Evolutionary conservation across 2,329 filamentous ascomycete species (phyloP).

Genomic region (Neurospora sp.): DNA sequence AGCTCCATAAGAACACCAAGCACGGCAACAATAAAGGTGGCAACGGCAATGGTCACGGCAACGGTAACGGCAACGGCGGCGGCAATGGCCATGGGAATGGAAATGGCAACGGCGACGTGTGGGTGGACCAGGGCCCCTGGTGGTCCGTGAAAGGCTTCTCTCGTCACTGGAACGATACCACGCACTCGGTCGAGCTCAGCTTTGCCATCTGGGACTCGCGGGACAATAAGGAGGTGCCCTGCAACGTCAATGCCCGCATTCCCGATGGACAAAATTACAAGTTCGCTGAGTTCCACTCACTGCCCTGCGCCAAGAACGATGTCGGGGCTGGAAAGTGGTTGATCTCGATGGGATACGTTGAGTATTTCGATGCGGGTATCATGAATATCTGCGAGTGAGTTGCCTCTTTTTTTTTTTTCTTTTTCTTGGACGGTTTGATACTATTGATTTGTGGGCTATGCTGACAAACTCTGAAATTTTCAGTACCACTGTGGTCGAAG

Average conservation of each 20-base stretch:
- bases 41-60: not conserved
- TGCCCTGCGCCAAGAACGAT: not conserved
- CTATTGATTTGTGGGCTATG: not conserved
- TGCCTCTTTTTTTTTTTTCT: not conserved
- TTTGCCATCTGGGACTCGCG: conserved; percentile 7
- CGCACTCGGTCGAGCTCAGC: not conserved
- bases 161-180: not conserved
- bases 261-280: not conserved
- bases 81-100: not conserved
- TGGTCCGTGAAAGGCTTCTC: not conserved
- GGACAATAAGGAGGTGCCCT: not conserved
- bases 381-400: not conserved
- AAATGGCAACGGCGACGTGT: not conserved
- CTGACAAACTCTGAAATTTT: not conserved
- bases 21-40: not conserved
- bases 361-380: not conserved
- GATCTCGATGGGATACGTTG: not conserved
- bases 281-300: not conserved
- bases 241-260: not conserved
- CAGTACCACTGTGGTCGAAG: not conserved
- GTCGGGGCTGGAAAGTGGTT: not conserved
- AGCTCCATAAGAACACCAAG: not conserved
- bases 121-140: not conserved
- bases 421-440: not conserved
- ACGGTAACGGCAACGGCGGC: not conserved